phyloP scores from a whole-genome alignment of 176 grass and related monocot genomes.

The Chrysopogon serrulatus region DNA sequence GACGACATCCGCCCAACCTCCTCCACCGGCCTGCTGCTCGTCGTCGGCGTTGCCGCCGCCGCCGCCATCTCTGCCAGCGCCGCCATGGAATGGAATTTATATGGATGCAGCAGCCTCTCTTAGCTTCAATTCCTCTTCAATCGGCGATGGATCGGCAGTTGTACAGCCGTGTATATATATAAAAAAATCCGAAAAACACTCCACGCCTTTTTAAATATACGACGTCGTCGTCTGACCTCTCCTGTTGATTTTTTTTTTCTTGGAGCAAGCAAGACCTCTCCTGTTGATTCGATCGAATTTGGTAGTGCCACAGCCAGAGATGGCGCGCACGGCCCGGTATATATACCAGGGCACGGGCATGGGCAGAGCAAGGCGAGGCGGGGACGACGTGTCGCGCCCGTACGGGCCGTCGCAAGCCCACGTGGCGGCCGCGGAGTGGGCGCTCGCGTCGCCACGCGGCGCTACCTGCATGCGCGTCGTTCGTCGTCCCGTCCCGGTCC shows the following conservation, averaged over 20 bases:
- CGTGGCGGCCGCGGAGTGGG: neutral
- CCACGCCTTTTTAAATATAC: too few species aligned
- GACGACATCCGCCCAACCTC: neutral
- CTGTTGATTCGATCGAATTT: too few species aligned
- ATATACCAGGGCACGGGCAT: neutral
- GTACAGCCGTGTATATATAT: too few species aligned
- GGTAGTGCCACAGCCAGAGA: too few species aligned
- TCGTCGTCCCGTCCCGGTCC: neutral
- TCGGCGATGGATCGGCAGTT: too few species aligned
- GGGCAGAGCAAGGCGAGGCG: neutral
- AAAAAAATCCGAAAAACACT: too few species aligned
- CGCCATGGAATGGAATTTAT: neutral
- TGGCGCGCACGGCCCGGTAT: neutral
- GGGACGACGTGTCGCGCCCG: neutral
- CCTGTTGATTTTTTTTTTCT: too few species aligned
- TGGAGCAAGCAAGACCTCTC: too few species aligned
- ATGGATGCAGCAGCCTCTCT: neutral
- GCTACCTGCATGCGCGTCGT: neutral
- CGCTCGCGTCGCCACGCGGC: neutral
- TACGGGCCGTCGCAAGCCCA: neutral
- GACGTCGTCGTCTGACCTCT: too few species aligned
- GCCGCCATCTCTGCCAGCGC: neutral
- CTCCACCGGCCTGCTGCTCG: neutral
- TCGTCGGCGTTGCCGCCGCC: neutral
- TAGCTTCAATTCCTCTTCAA: too few species aligned